A percentile compares a stretch with the other conserved stretches of the same genome.
Evolutionary conservation across 495 filamentous ascomycete species (phyloP).

Genomic region (Aspergillus indologenus): DNA sequence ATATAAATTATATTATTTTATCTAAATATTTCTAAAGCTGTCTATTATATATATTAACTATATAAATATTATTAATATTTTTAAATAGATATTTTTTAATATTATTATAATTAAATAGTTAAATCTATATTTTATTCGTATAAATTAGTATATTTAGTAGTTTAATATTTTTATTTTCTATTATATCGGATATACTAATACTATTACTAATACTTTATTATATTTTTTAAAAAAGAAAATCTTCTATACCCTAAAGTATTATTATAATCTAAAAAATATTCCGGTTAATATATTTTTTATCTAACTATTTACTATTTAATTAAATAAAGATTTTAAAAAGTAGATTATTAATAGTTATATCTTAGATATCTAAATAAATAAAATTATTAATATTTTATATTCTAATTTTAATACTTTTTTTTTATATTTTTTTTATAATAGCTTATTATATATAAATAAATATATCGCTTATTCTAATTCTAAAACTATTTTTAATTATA

Average conservation of each 20-base stretch:
- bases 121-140: not conserved
- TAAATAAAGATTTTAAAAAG: not conserved
- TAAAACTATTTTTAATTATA: not conserved
- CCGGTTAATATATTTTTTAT: not conserved
- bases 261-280: not conserved
- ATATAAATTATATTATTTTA: not conserved
- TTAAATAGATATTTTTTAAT: not conserved
- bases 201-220: not conserved
- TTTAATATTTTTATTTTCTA: not conserved
- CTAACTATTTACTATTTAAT: not conserved
- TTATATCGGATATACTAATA: not conserved
- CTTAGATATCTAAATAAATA: not conserved
- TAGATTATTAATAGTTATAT: not conserved
- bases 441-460: not conserved
- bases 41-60: not conserved
- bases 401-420: not conserved
- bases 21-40: not conserved
- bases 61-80: not conserved
- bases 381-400: constrained; percentile 5
- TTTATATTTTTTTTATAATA: constrained; percentile 1
- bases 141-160: not conserved
- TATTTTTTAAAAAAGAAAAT: not conserved
- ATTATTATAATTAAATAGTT: not conserved
- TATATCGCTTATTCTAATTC: not conserved
- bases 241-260: not conserved